Percentiles rank a stretch among this genome's conserved stretches.
Conservation (phyloP, 768 basidiomycete genomes). For the Serendipita indica region DNA sequence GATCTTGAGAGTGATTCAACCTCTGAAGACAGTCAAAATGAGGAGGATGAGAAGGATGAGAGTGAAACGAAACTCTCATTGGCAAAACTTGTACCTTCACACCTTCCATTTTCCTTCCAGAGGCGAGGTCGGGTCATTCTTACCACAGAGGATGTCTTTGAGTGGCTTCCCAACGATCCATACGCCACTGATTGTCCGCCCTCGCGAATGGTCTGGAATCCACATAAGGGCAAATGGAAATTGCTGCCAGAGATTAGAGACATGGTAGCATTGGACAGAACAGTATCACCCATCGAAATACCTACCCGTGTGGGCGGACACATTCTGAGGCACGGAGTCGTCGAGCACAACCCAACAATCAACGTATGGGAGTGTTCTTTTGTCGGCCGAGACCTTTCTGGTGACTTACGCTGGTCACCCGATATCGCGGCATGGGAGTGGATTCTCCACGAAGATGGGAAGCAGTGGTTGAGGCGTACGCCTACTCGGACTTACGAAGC, state of each 20-base stretch:
- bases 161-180: background rate
- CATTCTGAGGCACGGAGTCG: background rate
- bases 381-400: background rate
- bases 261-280: background rate
- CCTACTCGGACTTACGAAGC: background rate
- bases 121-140: background rate
- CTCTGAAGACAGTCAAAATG: background rate
- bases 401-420: conserved; percentile 1
- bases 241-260: background rate
- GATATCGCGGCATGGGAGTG: conserved; percentile 8
- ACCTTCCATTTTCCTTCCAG: background rate
- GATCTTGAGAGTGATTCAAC: background rate
- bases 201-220: conserved; percentile 1
- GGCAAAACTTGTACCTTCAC: background rate
- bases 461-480: background rate
- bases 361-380: conserved; percentile 6
- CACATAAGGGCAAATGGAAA: background rate
- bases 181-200: conserved; percentile 1
- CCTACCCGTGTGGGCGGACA: background rate
- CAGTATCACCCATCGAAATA: background rate
- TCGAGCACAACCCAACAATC: background rate
- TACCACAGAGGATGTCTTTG: background rate
- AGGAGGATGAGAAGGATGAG: background rate
- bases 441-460: background rate
- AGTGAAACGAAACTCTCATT: background rate